Percentiles rank a stretch among this genome's conserved stretches.
phyloP scores from a whole-genome alignment of 2,329 filamentous ascomycete genomes.

The Fusarium sulawesiense region DNA sequence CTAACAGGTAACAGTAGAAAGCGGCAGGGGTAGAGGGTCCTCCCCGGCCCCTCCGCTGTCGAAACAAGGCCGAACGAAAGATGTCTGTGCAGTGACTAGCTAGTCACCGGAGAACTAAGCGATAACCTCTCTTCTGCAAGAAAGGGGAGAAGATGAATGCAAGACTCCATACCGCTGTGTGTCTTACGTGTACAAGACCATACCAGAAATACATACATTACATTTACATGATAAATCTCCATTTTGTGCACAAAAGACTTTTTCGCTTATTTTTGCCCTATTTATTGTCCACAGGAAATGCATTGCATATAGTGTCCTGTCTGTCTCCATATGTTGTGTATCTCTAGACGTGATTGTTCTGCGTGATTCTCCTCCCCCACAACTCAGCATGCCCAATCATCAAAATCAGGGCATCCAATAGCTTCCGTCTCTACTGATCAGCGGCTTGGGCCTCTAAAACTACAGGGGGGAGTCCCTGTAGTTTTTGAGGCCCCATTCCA shows the following conservation, averaged over 20 bases:
- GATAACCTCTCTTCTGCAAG: conserved; percentile 19
- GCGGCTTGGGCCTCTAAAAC: conserved; percentile 15
- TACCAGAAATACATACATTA: not conserved
- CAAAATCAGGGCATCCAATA: conserved; percentile 36
- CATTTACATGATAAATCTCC: not conserved
- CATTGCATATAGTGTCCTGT: not conserved
- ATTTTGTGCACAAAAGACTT: conserved; percentile 1
- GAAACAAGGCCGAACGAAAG: conserved; percentile 30
- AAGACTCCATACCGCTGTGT: conserved; percentile 26
- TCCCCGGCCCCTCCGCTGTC: conserved; percentile 22
- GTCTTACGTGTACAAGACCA: conserved; percentile 28
- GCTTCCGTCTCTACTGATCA: conserved; percentile 3
- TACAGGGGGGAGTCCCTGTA: conserved; percentile 16
- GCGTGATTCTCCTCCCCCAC: not conserved
- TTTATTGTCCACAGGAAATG: not conserved
- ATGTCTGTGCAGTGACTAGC: conserved; percentile 3
- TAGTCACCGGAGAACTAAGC: conserved; percentile 8
- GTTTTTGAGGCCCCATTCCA: conserved; percentile 33
- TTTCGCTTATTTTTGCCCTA: conserved; percentile 5
- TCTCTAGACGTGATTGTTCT: not conserved
- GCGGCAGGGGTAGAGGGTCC: conserved; percentile 23
- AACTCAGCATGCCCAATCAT: conserved; percentile 34
- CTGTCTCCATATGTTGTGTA: not conserved
- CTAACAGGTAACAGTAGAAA: not conserved
- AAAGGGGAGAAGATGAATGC: conserved; percentile 19